Evolutionary conservation across 345 rosid species (phyloP), one percentile per base, ranked within the genome.

Genomic region (Conringia planisiliqua): DNA sequence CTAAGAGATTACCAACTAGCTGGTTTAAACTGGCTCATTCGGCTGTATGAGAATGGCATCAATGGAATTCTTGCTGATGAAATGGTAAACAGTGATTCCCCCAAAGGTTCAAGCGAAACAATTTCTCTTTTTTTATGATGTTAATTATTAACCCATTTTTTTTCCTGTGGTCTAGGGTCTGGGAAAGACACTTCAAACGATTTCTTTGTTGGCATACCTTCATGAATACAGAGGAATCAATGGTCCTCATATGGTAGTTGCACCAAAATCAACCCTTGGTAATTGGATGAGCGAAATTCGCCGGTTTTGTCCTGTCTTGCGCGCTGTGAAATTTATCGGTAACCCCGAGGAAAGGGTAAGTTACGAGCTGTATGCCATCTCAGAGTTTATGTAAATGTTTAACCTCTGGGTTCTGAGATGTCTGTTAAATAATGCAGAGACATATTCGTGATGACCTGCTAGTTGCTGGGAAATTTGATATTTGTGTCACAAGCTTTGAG

Each of bases 161-260:
- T 52, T 0, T 18, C 65, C 40, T 79, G 38, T 58, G 32, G 73
- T 80, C 13, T 76, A 95, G 98, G 99, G 99, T 76, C 94, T 95
- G 64, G 99, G 99, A 18, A 95, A 95, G 86, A 95, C 99, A 10
- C 86, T 92, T 80, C 99, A 95, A 84, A 95, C 99, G 3, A 95
- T 95, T 48, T 95, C 99, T 39, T 80, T 92, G 57, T 24, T 95
- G 87, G 99, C 98, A 10, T 96, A 90, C 80, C 86, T 96, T 78
- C 97, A 92, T 32, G 99, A 96, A 59, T 96, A 90, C 79, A 80
- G 94, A 67, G 97, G 98, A 86, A 96, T 96, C 63, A 84, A 87
- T 73, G 99, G 99, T 70, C 99, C 99, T 62, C 99, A 96, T 76
- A 89, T 92, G 99, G 99, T 96, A 20, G 98, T 96, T 83, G 97